Evolutionary conservation across 306 rosid species (phyloP).

Genomic region (Begonia masoniana): DNA sequence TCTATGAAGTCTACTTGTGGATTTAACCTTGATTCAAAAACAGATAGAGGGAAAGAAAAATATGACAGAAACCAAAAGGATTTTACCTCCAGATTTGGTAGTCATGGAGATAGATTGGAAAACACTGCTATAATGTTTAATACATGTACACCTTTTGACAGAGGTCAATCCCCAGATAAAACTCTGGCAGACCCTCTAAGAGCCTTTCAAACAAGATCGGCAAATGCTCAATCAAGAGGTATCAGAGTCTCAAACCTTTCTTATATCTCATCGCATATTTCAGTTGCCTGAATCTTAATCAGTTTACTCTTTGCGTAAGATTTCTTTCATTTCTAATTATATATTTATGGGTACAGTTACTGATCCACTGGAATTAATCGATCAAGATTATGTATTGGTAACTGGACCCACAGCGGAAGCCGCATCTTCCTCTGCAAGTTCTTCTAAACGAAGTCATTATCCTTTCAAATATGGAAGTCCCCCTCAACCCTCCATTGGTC

Average conservation of each 20-base stretch:
- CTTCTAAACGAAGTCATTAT: constrained; percentile 50
- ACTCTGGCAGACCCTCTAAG: constrained; percentile 26
- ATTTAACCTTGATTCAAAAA: constrained; percentile 48
- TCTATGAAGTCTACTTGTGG: constrained; percentile 69
- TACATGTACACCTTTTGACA: constrained; percentile 17
- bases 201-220: constrained; percentile 29
- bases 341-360: constrained; percentile 30
- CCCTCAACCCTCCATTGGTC: constrained; percentile 29
- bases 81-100: constrained; percentile 28
- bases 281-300: constrained; percentile 9
- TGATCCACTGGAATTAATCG: constrained; percentile 66
- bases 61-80: constrained; percentile 27
- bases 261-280: constrained; percentile 13
- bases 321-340: constrained; percentile 16
- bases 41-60: constrained; percentile 35
- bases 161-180: constrained; percentile 32
- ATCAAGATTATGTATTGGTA: constrained; percentile 96
- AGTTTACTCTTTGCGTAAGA: constrained; percentile 3
- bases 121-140: constrained; percentile 14
- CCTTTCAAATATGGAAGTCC: constrained; percentile 39
- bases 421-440: constrained; percentile 49
- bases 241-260: constrained; percentile 3
- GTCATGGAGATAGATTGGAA: constrained; percentile 34
- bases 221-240: constrained; percentile 47
- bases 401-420: constrained; percentile 70